Percentiles rank a stretch among this genome's conserved stretches.
Evolutionary conservation across 768 basidiomycete species (phyloP).

Genomic region (Tubosaeta sp.): DNA sequence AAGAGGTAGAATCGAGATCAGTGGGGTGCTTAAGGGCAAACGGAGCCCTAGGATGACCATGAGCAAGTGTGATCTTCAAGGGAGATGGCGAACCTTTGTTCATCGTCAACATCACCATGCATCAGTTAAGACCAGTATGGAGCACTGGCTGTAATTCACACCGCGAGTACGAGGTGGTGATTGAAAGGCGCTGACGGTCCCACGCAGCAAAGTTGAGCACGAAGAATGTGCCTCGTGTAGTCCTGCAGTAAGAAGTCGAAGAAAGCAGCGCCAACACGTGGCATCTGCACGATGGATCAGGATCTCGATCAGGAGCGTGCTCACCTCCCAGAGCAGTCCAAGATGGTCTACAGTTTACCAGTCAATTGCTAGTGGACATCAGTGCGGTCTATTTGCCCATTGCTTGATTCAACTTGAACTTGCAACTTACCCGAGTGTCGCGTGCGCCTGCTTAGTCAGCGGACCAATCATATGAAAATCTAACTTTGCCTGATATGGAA

Average conservation of each 20-base stretch:
- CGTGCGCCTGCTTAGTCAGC: constrained; percentile 27
- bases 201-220: constrained; percentile 6
- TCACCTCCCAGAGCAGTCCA: background rate
- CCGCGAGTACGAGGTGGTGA: constrained; percentile 1
- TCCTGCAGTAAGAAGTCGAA: constrained; percentile 20
- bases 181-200: background rate
- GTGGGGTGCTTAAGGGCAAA: constrained; percentile 27
- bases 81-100: constrained; percentile 19
- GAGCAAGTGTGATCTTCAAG: background rate
- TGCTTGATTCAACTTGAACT: background rate
- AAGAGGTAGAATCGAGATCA: constrained; percentile 29
- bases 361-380: background rate
- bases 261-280: constrained; percentile 23
- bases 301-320: background rate
- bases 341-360: background rate
- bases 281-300: constrained; percentile 13
- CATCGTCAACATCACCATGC: constrained; percentile 26
- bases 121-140: constrained; percentile 9
- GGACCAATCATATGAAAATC: constrained; percentile 27
- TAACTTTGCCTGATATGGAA: constrained; percentile 16
- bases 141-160: background rate
- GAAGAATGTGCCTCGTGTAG: constrained; percentile 22
- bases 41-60: constrained; percentile 14
- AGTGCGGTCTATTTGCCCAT: background rate
- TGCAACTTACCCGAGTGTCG: constrained; percentile 5